Base-by-base conservation (phyloP, 352 stramenopile species). In the Thalassiosira livingstoniorum region DNA sequence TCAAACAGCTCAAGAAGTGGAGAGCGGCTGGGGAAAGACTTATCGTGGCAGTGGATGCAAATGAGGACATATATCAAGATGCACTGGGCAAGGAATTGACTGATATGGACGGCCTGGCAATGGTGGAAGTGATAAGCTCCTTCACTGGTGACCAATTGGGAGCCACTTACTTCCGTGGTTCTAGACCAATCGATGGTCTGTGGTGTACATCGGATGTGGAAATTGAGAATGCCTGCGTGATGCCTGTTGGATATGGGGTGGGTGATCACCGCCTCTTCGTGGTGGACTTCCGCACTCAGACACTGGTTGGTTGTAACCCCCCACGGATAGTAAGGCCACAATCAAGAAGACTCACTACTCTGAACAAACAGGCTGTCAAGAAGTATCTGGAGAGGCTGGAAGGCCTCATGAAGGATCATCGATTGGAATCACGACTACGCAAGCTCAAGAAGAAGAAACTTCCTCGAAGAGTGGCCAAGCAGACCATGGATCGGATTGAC, bases 221-320 rank as follows among this genome's bases (percentile, higher is more conserved):
- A 15, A 35, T 78, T 21, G 53, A 39, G 0, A 53, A 53, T 4
- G 74, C 55, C 2, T 77, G 74, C 27, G 37, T 63, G 21, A 60
- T 82, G 57, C 74, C 64, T 34, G 57, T 66, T 1, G 66, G 66
- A 23, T 74, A 66, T 72, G 67, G 75, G 0, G 54, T 83, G 3
- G 75, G 55, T 2, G 67, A 83, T 57, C 75, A 83, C 65, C 37
- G 75, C 4, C 4, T 78, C 21, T 78, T 83, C 57, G 35, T 80
- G 25, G 25, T 84, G 4, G 69, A 80, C 29, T 75, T 84, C 27
- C 18, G 43, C 4, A 47, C 31, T 1, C 32, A 15, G 2, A 80
- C 68, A 29, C 32, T 80, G 0, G 15, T 84, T 4, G 77, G 69
- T 0, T 58, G 5, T 5, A 32, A 25, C 15, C 58, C 54, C 5